Conservation (phyloP, 2,329 filamentous ascomycete genomes). For the Tolypocladium guangdongense region DNA sequence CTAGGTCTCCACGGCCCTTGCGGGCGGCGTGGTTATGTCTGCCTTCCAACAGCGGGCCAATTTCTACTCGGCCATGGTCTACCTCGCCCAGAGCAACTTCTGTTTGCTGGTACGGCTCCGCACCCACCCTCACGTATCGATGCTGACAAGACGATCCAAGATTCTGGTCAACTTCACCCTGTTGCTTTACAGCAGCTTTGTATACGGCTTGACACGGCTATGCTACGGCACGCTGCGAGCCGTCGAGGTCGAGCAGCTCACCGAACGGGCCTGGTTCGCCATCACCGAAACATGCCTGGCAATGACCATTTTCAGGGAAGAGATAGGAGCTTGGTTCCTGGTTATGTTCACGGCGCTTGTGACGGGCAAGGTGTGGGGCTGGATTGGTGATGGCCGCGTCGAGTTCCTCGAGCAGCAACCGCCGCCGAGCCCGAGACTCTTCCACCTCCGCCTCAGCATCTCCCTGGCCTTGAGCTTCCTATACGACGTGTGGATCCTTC, state of each 20-base stretch:
- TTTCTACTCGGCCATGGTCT: slow-evolving; percentile 96
- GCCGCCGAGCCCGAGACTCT: slow-evolving; percentile 75
- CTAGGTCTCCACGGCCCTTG: slow-evolving; percentile 72
- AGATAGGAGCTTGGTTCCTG: slow-evolving; percentile 88
- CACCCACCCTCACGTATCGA: not conserved
- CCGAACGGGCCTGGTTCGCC: slow-evolving; percentile 96
- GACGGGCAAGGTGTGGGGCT: slow-evolving; percentile 94
- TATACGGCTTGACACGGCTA: slow-evolving; percentile 80
- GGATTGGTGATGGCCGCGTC: slow-evolving; percentile 92
- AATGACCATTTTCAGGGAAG: slow-evolving; percentile 96
- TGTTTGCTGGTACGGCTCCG: slow-evolving; percentile 65
- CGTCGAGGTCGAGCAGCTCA: slow-evolving; percentile 92
- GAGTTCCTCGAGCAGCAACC: slow-evolving; percentile 94
- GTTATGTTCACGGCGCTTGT: slow-evolving; percentile 92
- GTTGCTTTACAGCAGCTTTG: slow-evolving; percentile 65
- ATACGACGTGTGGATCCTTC: slow-evolving; percentile 72
- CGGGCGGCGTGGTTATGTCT: slow-evolving; percentile 72
- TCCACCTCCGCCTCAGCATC: slow-evolving; percentile 70
- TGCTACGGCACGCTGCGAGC: slow-evolving; percentile 85
- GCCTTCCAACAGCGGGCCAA: slow-evolving; percentile 93
- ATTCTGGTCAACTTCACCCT: slow-evolving; percentile 87
- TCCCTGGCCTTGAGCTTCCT: slow-evolving; percentile 69
- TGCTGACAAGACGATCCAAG: slow-evolving; percentile 28
- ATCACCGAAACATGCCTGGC: slow-evolving; percentile 93
- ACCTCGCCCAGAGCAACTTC: slow-evolving; percentile 91